A percentile compares a stretch with the other conserved stretches of the same genome.
phyloP scores from a whole-genome alignment of 495 filamentous ascomycete genomes.

The Hypoxylon fragiforme region DNA sequence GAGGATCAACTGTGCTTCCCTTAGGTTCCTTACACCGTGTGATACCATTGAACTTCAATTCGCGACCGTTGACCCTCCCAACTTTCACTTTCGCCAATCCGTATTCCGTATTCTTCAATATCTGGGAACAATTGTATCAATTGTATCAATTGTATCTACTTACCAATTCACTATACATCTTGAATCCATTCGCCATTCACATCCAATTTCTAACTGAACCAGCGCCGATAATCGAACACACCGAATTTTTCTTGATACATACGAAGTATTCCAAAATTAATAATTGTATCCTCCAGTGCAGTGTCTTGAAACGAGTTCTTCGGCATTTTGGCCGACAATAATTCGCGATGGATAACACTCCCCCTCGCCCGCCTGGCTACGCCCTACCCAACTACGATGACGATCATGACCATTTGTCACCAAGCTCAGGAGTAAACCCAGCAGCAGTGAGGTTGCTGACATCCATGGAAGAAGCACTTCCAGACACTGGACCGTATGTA shows the following conservation, averaged over 20 bases:
- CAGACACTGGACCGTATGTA: constrained; percentile 49
- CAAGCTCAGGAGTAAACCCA: constrained; percentile 38
- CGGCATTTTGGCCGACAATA: constrained; percentile 33
- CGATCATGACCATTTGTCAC: constrained; percentile 46
- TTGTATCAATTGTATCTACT: too few relatives aligned
- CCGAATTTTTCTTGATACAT: too few relatives aligned
- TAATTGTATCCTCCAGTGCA: not conserved
- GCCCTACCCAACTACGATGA: constrained; percentile 54
- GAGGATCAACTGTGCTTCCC: constrained; percentile 21
- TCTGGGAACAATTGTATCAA: too few relatives aligned
- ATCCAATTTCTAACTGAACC: not conserved
- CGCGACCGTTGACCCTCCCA: constrained; percentile 4
- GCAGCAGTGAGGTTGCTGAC: constrained; percentile 56
- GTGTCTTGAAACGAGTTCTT: constrained; percentile 25
- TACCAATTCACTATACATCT: too few relatives aligned
- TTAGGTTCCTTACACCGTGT: too few relatives aligned
- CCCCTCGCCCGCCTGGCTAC: constrained; percentile 49
- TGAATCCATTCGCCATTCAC: not conserved
- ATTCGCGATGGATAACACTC: constrained; percentile 51
- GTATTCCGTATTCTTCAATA: too few relatives aligned
- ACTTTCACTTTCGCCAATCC: constrained; percentile 1
- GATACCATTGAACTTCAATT: constrained; percentile 21
- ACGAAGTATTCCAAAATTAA: too few relatives aligned
- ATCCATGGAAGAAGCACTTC: constrained; percentile 50
- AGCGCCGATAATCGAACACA: not conserved